Conservation (phyloP, 768 basidiomycete genomes). For the Rhodotorula graminis region DNA sequence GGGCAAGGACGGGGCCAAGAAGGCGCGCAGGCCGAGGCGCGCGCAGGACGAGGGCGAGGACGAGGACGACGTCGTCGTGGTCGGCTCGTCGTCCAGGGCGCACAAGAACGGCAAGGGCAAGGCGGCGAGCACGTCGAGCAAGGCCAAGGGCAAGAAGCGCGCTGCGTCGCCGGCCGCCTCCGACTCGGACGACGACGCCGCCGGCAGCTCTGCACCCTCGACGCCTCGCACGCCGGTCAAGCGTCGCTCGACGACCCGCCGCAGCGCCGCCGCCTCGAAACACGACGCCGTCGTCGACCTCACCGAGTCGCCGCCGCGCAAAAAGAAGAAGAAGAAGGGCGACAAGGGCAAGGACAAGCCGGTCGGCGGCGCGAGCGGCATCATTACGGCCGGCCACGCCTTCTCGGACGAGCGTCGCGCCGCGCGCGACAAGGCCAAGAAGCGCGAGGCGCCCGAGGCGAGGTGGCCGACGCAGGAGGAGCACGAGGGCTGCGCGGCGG, state of each 20-base stretch:
- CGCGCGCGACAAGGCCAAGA: background rate
- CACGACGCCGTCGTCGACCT: background rate
- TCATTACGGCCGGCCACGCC: background rate
- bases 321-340: background rate
- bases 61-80: background rate
- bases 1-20: background rate
- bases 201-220: background rate
- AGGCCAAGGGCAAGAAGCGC: conserved; percentile 13
- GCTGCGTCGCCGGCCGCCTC: background rate
- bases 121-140: background rate
- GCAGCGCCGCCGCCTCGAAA: too few species aligned
- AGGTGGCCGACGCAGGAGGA: conserved; percentile 34
- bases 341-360: background rate
- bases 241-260: too few species aligned
- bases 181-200: background rate
- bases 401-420: background rate
- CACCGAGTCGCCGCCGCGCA: background rate
- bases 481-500: background rate
- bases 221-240: background rate
- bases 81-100: background rate
- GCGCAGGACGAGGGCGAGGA: background rate
- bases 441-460: conserved; percentile 3
- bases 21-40: background rate
- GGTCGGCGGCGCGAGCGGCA: background rate
- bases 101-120: background rate